Conservation (phyloP, 2,329 filamentous ascomycete genomes). For the Chalaropsis thielavioides region DNA sequence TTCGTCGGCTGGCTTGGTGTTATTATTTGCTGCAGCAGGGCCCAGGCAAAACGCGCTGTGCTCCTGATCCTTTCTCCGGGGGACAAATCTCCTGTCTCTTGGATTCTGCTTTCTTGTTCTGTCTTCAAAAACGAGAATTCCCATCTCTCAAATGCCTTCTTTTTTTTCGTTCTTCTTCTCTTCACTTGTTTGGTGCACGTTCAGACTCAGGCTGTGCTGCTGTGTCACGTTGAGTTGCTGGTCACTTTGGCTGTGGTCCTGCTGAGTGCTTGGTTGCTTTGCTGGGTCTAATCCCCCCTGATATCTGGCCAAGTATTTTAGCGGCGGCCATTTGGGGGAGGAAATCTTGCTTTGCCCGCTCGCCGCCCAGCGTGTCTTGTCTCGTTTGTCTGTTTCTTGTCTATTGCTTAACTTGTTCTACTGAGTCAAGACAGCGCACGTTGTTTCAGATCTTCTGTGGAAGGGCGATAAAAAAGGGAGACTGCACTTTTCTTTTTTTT, state of each 20-base stretch:
- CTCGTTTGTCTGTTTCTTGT: not conserved
- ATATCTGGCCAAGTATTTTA: not conserved
- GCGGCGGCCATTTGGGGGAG: not conserved
- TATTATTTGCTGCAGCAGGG: not conserved
- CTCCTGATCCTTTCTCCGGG: not conserved
- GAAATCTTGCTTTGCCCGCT: not conserved
- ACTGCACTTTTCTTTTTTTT: not conserved
- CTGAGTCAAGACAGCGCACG: not conserved
- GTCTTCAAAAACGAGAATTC: not conserved
- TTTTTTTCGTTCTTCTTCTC: constrained; percentile 7
- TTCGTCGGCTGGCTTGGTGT: not conserved
- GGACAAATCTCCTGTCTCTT: not conserved
- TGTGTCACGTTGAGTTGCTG: not conserved
- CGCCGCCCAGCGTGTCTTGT: too few relatives aligned
- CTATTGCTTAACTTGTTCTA: not conserved
- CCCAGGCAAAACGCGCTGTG: not conserved
- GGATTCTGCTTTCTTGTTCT: constrained; percentile 21
- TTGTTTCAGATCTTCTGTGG: too few relatives aligned
- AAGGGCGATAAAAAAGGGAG: too few relatives aligned
- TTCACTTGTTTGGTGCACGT: not conserved
- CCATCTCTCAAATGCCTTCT: too few relatives aligned
- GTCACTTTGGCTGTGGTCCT: not conserved
- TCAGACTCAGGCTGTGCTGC: not conserved
- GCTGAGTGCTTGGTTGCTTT: too few relatives aligned
- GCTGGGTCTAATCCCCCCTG: not conserved